Conservation (phyloP, 768 basidiomycete species). For the Mycena haematopus region DNA sequence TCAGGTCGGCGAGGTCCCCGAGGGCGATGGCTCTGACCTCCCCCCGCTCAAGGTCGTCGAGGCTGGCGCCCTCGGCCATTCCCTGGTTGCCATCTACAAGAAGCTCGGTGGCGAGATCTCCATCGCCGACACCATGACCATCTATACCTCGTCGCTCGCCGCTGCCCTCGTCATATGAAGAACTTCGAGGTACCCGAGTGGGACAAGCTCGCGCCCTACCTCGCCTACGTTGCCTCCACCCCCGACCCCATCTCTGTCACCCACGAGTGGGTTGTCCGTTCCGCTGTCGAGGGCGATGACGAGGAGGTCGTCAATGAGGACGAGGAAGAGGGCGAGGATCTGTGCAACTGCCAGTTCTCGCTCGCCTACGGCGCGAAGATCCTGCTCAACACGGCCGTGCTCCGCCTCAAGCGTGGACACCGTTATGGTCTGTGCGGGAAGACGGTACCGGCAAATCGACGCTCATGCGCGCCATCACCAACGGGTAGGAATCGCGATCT, state of each 20-base stretch:
- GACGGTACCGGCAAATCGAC: slow-evolving; percentile 98
- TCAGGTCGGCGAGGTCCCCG: slow-evolving; percentile 90
- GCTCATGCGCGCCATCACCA: slow-evolving; percentile 92
- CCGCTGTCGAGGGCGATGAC: slow-evolving; percentile 77
- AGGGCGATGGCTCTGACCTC: slow-evolving; percentile 90
- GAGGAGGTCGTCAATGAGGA: slow-evolving; percentile 78
- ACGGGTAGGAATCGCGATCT: slow-evolving; percentile 53
- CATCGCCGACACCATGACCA: slow-evolving; percentile 59
- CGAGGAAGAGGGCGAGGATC: slow-evolving; percentile 97
- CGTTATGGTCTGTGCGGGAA: slow-evolving; percentile 98
- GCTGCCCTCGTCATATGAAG: slow-evolving; percentile 86
- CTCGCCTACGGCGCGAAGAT: slow-evolving; percentile 99
- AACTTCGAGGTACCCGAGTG: slow-evolving; percentile 91
- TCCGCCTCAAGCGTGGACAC: slow-evolving; percentile 98
- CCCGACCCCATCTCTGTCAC: slow-evolving; percentile 73
- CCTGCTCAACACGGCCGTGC: slow-evolving; percentile 92
- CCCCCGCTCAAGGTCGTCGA: slow-evolving; percentile 85
- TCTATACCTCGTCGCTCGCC: slow-evolving; percentile 82
- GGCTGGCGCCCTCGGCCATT: slow-evolving; percentile 64
- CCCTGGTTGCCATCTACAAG: slow-evolving; percentile 83
- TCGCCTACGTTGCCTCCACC: slow-evolving; percentile 66
- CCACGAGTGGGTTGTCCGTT: slow-evolving; percentile 90
- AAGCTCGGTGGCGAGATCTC: slow-evolving; percentile 73
- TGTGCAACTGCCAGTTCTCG: slow-evolving; percentile 99
- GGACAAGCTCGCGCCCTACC: slow-evolving; percentile 81